phyloP scores from a whole-genome alignment of 192 early-diverging fungal species.

The Coemansia sp. region DNA sequence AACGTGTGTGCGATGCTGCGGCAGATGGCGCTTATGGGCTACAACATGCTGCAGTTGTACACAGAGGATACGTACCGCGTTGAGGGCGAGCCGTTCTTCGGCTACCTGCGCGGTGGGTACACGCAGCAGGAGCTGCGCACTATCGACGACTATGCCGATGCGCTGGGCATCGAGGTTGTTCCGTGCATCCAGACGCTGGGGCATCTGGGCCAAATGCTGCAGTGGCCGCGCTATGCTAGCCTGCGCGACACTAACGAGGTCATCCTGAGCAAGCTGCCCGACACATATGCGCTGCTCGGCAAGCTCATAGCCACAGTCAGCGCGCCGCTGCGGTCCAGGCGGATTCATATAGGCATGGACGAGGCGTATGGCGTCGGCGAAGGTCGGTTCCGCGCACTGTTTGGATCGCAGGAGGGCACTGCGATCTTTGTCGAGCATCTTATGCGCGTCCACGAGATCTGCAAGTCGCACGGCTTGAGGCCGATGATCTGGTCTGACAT shows the following conservation, averaged over 20 bases:
- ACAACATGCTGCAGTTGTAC: constrained; percentile 87
- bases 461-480: constrained; percentile 58
- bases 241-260: constrained; percentile 83
- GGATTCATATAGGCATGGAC: constrained; percentile 88
- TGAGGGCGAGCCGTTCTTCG: constrained; percentile 66
- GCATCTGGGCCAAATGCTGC: constrained; percentile 84
- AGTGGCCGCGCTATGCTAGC: constrained; percentile 79
- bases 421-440: constrained; percentile 78
- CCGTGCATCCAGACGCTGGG: constrained; percentile 90
- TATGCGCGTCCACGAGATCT: constrained; percentile 69
- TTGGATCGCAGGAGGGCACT: constrained; percentile 70
- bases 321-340: constrained; percentile 68
- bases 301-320: constrained; percentile 67
- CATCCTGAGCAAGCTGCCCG: constrained; percentile 65
- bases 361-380: constrained; percentile 87
- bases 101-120: constrained; percentile 72
- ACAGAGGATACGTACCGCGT: constrained; percentile 89
- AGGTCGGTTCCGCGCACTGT: constrained; percentile 73
- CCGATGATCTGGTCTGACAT: constrained; percentile 91
- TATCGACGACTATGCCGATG: constrained; percentile 77
- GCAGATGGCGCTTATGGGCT: constrained; percentile 78
- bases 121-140: constrained; percentile 66
- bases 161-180: constrained; percentile 78
- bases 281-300: constrained; percentile 77
- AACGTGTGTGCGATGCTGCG: constrained; percentile 69